Conservation (phyloP, 345 rosid genomes). For the Moricandia moricandioides region DNA sequence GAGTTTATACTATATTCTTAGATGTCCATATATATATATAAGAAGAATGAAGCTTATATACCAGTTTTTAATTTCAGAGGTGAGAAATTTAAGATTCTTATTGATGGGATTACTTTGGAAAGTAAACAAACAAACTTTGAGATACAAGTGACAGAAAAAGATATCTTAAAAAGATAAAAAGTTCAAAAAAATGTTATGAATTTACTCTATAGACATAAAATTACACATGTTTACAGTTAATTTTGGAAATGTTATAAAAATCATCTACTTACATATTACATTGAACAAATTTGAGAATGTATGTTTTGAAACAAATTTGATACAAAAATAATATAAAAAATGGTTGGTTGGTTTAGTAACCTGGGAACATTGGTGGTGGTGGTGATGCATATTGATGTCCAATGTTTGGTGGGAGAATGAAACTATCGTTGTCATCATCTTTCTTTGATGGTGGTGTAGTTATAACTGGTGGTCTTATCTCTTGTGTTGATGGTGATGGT, state of each 20-base stretch:
- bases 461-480: constrained; percentile 17
- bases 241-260: constrained; percentile 9
- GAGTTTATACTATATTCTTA: not conserved
- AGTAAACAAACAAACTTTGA: no score
- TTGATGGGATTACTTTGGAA: no score
- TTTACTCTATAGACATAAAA: constrained; percentile 25
- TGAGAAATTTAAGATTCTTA: no score
- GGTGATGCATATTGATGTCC: constrained; percentile 78
- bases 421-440: constrained; percentile 12
- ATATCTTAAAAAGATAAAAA: not conserved
- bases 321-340: constrained; percentile 12
- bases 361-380: constrained; percentile 81
- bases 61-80: no score
- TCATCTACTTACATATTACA: constrained; percentile 28
- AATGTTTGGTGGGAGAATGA: constrained; percentile 61
- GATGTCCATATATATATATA: not conserved
- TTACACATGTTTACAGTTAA: not conserved
- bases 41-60: no score
- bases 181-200: constrained; percentile 9
- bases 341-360: constrained; percentile 49
- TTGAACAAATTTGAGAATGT: constrained; percentile 15
- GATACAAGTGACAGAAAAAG: no score
- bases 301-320: not conserved
- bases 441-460: constrained; percentile 34
- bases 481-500: constrained; percentile 18